Base-by-base conservation (phyloP, 2,329 filamentous ascomycete genomes). In the Epichloe aotearoae region DNA sequence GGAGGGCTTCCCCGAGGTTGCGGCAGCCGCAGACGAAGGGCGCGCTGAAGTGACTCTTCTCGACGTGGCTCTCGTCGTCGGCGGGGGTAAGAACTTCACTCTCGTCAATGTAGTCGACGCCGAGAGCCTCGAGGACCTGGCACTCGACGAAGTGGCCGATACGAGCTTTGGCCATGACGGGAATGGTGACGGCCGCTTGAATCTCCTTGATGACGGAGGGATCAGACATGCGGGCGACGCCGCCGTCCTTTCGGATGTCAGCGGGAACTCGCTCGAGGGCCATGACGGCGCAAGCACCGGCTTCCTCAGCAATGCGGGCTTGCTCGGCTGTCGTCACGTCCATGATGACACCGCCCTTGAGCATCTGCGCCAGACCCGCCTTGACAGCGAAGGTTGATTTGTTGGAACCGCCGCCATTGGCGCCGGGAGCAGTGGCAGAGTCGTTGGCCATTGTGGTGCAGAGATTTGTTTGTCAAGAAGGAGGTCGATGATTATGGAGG, bases 291-390 rank as follows among this genome's bases (percentile, higher is more conserved):
- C 83, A 86, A 55, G 93, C 93, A 55, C 93, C 93, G 54, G 93
- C 90, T 68, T 97, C 90, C 71, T 98, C 93, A 66, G 93, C 93
- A 66, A 98, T 96, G 71, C 88, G 88, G 55, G 93, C 90, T 75
- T 95, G 90, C 64, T 88, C 86, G 26, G 89, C 87, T 67, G 91
- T 88, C 56, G 94, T 88, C 52, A 97, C 93, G 70, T 98, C 93
- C 93, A 98, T 98, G 71, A 98, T 98, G 58, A 98, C 93, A 62
- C 93, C 93, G 66, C 93, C 93, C 77, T 97, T 96, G 71, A 97
- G 76, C 93, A 98, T 98, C 70, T 95, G 86, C 23, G 93, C 93
- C 57, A 98, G 76, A 53, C 91, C 93, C 50, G 88, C 86, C 79
- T 98, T 98, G 77, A 96, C 84, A 59, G 83, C 83, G 70, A 96